Conservation (phyloP, 169 alveolate species). For the Plasmodium cynomolgi region DNA sequence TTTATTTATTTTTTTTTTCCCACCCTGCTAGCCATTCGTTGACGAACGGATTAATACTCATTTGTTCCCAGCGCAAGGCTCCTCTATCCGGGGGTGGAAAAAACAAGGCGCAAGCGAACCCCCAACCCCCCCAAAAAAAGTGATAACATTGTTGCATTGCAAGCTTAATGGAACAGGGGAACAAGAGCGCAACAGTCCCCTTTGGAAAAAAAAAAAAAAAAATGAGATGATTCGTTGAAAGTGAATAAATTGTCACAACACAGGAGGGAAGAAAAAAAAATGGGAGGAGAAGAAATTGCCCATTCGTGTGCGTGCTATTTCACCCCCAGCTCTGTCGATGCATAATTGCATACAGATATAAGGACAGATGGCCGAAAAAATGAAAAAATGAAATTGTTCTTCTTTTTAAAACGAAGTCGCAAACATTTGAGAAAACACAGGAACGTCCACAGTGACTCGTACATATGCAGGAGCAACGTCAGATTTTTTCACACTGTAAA, state of each 20-base stretch:
- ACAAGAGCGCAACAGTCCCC: not conserved
- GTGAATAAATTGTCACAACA: not conserved
- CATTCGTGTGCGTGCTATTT: not conserved
- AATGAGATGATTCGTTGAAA: not conserved
- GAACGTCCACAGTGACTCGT: not conserved
- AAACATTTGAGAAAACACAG: not conserved
- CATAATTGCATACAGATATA: not conserved
- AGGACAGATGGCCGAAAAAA: not conserved
- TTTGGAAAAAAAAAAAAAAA: not conserved
- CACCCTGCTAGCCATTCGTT: not conserved
- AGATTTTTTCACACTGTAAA: conserved; percentile 8
- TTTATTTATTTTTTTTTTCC: too few relatives aligned
- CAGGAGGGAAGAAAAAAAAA: not conserved
- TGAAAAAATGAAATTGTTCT: conserved; percentile 60
- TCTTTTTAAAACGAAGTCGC: not conserved
- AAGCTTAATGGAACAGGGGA: not conserved
- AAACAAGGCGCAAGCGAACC: not conserved
- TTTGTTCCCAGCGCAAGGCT: not conserved
- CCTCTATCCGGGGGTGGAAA: not conserved
- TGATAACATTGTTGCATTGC: not conserved
- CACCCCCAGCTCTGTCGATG: not conserved
- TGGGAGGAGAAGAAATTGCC: not conserved
- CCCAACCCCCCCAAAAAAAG: not conserved
- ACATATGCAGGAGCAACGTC: conserved; percentile 6
- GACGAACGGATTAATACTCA: not conserved